Evolutionary conservation across 1,284 basidiomycete genomes (phyloP).

Genomic region (Taiwanofungus camphoratus): DNA sequence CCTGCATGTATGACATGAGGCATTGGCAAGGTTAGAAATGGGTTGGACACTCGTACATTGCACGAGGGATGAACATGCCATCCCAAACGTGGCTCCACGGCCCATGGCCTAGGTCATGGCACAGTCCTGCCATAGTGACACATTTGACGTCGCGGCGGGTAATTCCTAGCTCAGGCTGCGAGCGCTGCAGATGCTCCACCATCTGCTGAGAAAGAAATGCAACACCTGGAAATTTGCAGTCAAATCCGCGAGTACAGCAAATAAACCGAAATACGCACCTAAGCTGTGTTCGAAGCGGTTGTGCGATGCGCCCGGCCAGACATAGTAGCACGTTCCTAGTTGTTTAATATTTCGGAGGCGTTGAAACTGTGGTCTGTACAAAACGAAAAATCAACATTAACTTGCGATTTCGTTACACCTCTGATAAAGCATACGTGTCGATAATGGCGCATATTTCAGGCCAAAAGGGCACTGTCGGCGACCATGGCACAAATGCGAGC

Average conservation of each 20-base stretch:
- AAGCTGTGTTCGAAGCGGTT: slow-evolving; percentile 77
- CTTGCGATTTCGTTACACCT: slow-evolving; percentile 4
- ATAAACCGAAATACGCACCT: slow-evolving; percentile 44
- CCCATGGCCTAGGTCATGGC: slow-evolving; percentile 70
- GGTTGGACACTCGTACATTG: slow-evolving; percentile 37
- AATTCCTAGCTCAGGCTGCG: slow-evolving; percentile 59
- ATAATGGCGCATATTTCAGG: slow-evolving; percentile 35
- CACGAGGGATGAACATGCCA: slow-evolving; percentile 52
- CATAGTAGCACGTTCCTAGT: slow-evolving; percentile 66
- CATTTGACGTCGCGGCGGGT: slow-evolving; percentile 62
- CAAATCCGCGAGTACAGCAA: neutral
- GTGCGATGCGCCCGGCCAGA: slow-evolving; percentile 72
- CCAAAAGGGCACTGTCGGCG: slow-evolving; percentile 31
- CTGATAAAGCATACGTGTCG: slow-evolving; percentile 32
- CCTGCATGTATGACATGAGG: slow-evolving; percentile 20
- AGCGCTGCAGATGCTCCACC: slow-evolving; percentile 48
- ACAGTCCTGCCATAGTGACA: slow-evolving; percentile 65
- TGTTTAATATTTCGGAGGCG: slow-evolving; percentile 71
- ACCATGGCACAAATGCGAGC: neutral
- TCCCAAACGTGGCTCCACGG: slow-evolving; percentile 77
- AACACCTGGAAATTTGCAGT: slow-evolving; percentile 38
- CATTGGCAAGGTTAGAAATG: neutral
- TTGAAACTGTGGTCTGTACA: slow-evolving; percentile 63
- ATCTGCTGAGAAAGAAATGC: slow-evolving; percentile 62
- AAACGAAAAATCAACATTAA: slow-evolving; percentile 7